Percentiles rank a stretch among this genome's conserved stretches.
phyloP scores from a whole-genome alignment of 2,329 filamentous ascomycete species.

The Hansfordia pulvinata region DNA sequence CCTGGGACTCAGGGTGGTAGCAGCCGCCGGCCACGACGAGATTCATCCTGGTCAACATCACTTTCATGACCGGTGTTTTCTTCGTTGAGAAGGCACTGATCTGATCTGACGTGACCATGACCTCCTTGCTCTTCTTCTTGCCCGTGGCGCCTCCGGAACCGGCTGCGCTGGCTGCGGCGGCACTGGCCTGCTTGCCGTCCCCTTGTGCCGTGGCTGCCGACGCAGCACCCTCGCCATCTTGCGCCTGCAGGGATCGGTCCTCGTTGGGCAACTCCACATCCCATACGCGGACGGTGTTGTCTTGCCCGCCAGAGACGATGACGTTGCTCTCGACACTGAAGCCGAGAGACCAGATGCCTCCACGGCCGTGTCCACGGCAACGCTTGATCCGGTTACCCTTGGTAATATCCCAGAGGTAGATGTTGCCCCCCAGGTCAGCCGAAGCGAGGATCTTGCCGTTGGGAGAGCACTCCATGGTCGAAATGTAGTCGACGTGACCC shows the following conservation, averaged over 20 bases:
- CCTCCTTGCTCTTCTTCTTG: slow-evolving; percentile 77
- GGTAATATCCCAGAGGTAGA: slow-evolving; percentile 89
- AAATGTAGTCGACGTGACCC: slow-evolving; percentile 81
- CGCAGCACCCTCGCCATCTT: slow-evolving; percentile 24
- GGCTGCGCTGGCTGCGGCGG: slow-evolving; percentile 16
- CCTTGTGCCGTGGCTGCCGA: slow-evolving; percentile 19
- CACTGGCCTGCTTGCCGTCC: slow-evolving; percentile 22
- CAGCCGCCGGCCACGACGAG: slow-evolving; percentile 74
- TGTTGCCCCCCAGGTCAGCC: slow-evolving; percentile 76
- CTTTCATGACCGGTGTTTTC: slow-evolving; percentile 88
- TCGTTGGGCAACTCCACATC: slow-evolving; percentile 67
- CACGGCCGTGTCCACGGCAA: slow-evolving; percentile 85
- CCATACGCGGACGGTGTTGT: slow-evolving; percentile 89
- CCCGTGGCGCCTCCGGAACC: slow-evolving; percentile 16
- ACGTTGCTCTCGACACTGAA: slow-evolving; percentile 90
- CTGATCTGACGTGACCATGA: slow-evolving; percentile 81
- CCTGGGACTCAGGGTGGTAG: slow-evolving; percentile 39
- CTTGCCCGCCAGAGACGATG: slow-evolving; percentile 79
- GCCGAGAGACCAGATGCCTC: slow-evolving; percentile 83
- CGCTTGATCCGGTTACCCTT: slow-evolving; percentile 79
- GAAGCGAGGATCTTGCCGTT: slow-evolving; percentile 86
- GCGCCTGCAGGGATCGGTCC: slow-evolving; percentile 24
- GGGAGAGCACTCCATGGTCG: slow-evolving; percentile 69
- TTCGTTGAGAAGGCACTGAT: slow-evolving; percentile 93
- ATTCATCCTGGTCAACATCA: slow-evolving; percentile 91